Base-by-base conservation (phyloP, 2,329 filamentous ascomycete species). In the Macrophomina phaseolina region DNA sequence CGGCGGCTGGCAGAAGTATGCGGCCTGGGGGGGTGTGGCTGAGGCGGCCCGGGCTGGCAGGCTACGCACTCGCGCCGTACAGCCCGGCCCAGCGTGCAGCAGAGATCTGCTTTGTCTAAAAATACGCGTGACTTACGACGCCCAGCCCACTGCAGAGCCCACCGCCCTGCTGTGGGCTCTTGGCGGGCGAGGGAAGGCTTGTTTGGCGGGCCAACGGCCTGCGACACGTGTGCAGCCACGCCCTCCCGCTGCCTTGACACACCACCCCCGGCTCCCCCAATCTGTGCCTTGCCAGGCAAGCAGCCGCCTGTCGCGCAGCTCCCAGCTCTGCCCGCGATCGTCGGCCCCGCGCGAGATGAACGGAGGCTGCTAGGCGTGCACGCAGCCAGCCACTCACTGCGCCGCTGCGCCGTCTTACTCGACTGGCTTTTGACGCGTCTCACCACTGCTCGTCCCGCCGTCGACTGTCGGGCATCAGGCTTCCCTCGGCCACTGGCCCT, bases 151-250 rank as follows among this genome's bases (percentile, higher is more conserved):
- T 34, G 40, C 32, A 38, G 7, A 49, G 30, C 14, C 42, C 45
- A 49, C 58, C 45, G 58, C 58, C 58, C 34, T 34, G 55, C 55
- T n/a, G 16, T 3, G 12, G 12, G 14, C 30, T 18, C 56, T 58
- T 58, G 55, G 55, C 55, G 14, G 34, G 7, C 30, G 8, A 9
- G 3, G 18, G 28, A 58, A 40, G 36, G 56, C 40, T 48, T 61
- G 56, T 36, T 23, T 9, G 30, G 42, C 32, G 58, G 42, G 58
- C 32, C 42, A 49, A 28, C 45, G 45, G 42, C 42, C 58, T 62
- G 58, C 58, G 58, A 62, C 58, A 62, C 58, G 58, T 62, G 58
- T 62, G 58, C 58, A 62, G 42, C 58, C 58, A 61, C 56, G 56
- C 42, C 55, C 42, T 46, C 16, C 38, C 45, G n/a, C 30, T n/a